Base-by-base conservation (phyloP, 2,329 filamentous ascomycete species). In the Onygenales sp. region DNA sequence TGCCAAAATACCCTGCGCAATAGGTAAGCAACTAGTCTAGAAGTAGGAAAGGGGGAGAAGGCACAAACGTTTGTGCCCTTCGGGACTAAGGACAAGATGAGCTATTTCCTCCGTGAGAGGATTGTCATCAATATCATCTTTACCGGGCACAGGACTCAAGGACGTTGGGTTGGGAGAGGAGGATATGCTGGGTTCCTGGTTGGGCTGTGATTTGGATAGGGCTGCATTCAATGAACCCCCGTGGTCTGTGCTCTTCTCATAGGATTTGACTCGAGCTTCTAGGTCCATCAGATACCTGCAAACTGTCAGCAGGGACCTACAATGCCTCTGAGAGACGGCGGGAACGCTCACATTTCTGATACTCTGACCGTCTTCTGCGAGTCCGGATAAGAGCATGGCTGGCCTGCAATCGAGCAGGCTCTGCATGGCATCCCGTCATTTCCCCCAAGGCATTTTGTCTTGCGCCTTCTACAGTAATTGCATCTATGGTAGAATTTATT, bases 1-100 rank as follows among this genome's bases (percentile, higher is more conserved):
- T 59, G 11, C 61, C 61, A 6, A 64, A 55, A 43, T 63, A 64
- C 41, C 63, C 60, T 57, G 31, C 17, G 27, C 27, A 50, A 52
- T 21, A 46, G 36, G 13, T 38, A 50, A 55, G 17, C 43, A 33
- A n/a, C 49, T 41, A 35, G 13, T 27, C 8, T 55, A 32, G 14
- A 50, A 43, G 21, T 43, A 36, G 53, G 39, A 5, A 38, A 31
- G 44, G 36, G 41, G 17, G 27, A 10, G 7, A 14, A 2, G 38
- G 32, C 13, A 45, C 49, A 13, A 36, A 52, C 50, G 17, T 52
- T 52, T 52, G 38, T 52, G 39, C 14, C 50, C 50, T n/a, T 52
- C 50, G 27, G 50, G 50, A 5, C 41, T 52, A 21, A 52, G 17
- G n/a, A 52, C 50, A 21, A 52, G 13, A 33, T 52, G 50, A 36